Evolutionary conservation across 2,329 filamentous ascomycete genomes (phyloP).

Genomic region (Fusarium brachygibbosum): DNA sequence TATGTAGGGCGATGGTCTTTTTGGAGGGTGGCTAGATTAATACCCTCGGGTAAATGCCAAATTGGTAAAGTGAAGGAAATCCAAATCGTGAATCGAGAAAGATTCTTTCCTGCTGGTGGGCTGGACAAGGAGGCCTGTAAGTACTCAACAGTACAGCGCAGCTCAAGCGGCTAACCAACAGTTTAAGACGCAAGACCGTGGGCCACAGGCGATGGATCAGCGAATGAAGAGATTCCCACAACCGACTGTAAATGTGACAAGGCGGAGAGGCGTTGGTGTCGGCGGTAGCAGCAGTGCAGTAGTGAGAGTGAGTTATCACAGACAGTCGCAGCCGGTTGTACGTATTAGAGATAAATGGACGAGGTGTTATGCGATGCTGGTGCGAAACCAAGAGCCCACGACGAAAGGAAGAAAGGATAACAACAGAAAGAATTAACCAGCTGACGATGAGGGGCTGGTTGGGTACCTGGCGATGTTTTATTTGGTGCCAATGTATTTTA

Average conservation of each 20-base stretch:
- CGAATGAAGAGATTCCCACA: constrained; percentile 50
- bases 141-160: constrained; percentile 34
- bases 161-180: constrained; percentile 48
- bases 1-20: constrained; percentile 4
- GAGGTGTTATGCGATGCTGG: constrained; percentile 11
- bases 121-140: constrained; percentile 32
- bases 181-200: constrained; percentile 48
- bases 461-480: constrained; percentile 50
- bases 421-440: constrained; percentile 31
- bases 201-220: constrained; percentile 44
- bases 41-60: constrained; percentile 15
- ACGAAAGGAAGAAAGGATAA: constrained; percentile 22
- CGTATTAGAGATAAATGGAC: constrained; percentile 16
- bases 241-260: constrained; percentile 49
- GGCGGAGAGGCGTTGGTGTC: constrained; percentile 40
- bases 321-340: constrained; percentile 15
- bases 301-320: constrained; percentile 31
- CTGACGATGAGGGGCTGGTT: constrained; percentile 48
- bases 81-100: constrained; percentile 16
- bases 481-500: constrained; percentile 51
- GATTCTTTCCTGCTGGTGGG: constrained; percentile 23
- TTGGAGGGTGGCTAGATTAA: constrained; percentile 17
- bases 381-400: constrained; percentile 20
- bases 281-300: constrained; percentile 42
- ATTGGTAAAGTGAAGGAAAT: constrained; percentile 12